These are phyloP conservation scores for Phytophthora kernoviae DNA, from an alignment of 352 stramenopile genomes.

Conservation along the genomic window DNA sequence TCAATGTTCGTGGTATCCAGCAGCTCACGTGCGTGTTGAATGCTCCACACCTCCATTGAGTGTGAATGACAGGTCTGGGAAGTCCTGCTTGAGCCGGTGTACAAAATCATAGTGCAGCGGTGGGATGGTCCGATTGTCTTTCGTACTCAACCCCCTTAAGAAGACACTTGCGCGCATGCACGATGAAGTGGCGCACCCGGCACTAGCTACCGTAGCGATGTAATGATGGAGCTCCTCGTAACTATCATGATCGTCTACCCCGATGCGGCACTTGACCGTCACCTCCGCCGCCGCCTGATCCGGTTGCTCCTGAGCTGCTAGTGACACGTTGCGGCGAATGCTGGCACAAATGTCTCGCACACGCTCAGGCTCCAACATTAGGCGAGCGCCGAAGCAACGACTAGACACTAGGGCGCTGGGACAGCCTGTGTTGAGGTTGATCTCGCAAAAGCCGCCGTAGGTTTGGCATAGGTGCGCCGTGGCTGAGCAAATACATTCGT, in stretches of 20 bases:
- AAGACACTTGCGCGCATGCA: slow-evolving; percentile 98
- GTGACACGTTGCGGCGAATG: slow-evolving; percentile 63
- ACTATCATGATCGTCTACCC: slow-evolving; percentile 94
- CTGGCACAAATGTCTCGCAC: slow-evolving; percentile 92
- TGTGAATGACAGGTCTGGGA: slow-evolving; percentile 95
- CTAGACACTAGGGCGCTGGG: slow-evolving; percentile 85
- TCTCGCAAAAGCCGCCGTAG: slow-evolving; percentile 92
- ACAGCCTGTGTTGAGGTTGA: slow-evolving; percentile 98
- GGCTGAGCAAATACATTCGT: slow-evolving; percentile 35
- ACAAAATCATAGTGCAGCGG: slow-evolving; percentile 96
- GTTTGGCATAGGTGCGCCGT: slow-evolving; percentile 71
- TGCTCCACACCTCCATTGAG: slow-evolving; percentile 97
- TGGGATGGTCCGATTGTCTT: slow-evolving; percentile 98
- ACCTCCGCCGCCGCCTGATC: slow-evolving; percentile 58
- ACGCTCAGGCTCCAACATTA: slow-evolving; percentile 97
- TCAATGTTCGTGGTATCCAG: slow-evolving; percentile 81
- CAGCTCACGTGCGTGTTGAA: slow-evolving; percentile 90
- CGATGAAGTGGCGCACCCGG: slow-evolving; percentile 95
- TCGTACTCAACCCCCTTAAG: slow-evolving; percentile 95
- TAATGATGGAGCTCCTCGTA: slow-evolving; percentile 94
- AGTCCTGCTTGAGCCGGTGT: slow-evolving; percentile 94
- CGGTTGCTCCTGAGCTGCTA: slow-evolving; percentile 29
- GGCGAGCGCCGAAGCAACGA: slow-evolving; percentile 95
- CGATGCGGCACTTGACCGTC: slow-evolving; percentile 99
- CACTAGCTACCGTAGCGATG: slow-evolving; percentile 88